A percentile compares a stretch with the other conserved stretches of the same genome.
Evolutionary conservation across 306 rosid genomes (phyloP).

Genomic region (Pterocarpus santalinus): DNA sequence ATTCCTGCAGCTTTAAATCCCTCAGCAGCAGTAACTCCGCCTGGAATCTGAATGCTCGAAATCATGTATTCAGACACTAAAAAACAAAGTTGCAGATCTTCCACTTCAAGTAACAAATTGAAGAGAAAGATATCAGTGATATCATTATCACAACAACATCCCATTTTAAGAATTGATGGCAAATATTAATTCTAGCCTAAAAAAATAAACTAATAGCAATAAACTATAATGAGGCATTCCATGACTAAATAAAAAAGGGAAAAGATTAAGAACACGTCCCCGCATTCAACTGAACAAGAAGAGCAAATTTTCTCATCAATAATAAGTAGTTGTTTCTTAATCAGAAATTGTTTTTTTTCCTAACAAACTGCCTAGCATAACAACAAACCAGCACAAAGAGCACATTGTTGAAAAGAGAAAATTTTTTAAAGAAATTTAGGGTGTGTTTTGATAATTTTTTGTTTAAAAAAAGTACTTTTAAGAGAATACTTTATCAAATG

Average conservation of each 20-base stretch:
- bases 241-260: not conserved
- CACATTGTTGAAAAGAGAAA: not conserved
- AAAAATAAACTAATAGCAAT: not conserved
- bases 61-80: constrained; percentile 37
- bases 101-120: not conserved
- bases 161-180: not conserved
- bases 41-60: constrained; percentile 66
- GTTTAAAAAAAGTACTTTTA: not conserved
- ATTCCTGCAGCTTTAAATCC: constrained; percentile 93
- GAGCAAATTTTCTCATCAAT: constrained; percentile 5
- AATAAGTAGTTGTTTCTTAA: not conserved
- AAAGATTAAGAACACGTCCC: not conserved
- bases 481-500: not conserved
- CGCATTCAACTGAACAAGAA: not conserved
- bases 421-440: too few relatives aligned
- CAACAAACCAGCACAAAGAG: not conserved
- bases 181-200: not conserved
- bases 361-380: not conserved
- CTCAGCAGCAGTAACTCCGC: constrained; percentile 93
- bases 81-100: not conserved
- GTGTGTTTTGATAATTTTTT: not conserved
- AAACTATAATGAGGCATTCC: not conserved
- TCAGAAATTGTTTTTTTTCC: not conserved
- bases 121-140: not conserved
- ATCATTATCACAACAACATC: not conserved